A percentile compares a stretch with the other conserved stretches of the same genome.
phyloP scores from a whole-genome alignment of 768 basidiomycete species.

The Tricholoma hemisulphureum region DNA sequence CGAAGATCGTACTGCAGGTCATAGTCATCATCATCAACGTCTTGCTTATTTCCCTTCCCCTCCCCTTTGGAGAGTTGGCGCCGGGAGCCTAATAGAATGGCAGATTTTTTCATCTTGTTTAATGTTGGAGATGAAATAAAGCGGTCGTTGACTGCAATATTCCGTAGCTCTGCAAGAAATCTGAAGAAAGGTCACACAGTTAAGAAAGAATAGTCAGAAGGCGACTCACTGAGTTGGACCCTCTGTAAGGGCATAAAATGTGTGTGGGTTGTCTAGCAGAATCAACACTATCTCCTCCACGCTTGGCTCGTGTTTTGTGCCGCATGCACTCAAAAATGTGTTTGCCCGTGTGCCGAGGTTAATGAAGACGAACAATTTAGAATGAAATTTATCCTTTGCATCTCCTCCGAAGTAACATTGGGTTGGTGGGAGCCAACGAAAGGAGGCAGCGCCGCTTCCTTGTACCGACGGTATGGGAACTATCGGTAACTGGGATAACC shows the following conservation, averaged over 20 bases:
- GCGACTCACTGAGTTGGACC: constrained; percentile 61
- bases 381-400: constrained; percentile 60
- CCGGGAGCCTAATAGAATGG: constrained; percentile 75
- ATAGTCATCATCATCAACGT: constrained; percentile 71
- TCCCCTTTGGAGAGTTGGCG: constrained; percentile 43
- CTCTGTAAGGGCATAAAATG: constrained; percentile 70
- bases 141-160: constrained; percentile 77
- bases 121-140: constrained; percentile 52
- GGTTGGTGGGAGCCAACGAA: constrained; percentile 52
- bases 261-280: constrained; percentile 63
- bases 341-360: constrained; percentile 85
- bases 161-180: constrained; percentile 78
- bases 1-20: constrained; percentile 72
- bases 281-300: constrained; percentile 77
- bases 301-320: constrained; percentile 84
- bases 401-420: constrained; percentile 69
- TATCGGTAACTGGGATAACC: constrained; percentile 58
- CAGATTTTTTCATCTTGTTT: constrained; percentile 62
- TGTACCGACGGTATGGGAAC: constrained; percentile 54
- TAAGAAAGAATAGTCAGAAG: neutral
- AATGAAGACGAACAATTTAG: constrained; percentile 82
- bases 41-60: constrained; percentile 31
- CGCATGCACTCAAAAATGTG: constrained; percentile 80
- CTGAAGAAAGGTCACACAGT: constrained; percentile 35
- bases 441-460: constrained; percentile 27